A percentile compares a stretch with the other conserved stretches of the same genome.
Conservation (phyloP, 257 asterid species). For the Phtheirospermum japonicum region DNA sequence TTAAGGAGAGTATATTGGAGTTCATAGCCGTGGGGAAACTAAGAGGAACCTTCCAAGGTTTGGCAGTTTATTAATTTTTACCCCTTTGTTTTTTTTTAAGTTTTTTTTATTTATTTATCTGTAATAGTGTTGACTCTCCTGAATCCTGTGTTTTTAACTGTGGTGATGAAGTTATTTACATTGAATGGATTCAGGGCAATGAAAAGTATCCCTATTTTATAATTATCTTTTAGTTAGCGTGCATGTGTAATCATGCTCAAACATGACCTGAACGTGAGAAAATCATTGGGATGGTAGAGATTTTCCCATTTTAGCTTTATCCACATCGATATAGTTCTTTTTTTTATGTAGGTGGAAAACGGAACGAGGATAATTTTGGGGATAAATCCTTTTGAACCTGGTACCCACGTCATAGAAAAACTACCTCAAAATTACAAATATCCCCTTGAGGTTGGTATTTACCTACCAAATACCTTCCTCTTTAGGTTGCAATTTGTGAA, state of each 20-base stretch:
- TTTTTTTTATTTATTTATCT: background rate
- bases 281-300: background rate
- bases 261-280: background rate
- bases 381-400: too few species aligned
- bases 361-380: too few species aligned
- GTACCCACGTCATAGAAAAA: too few species aligned
- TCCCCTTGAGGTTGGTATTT: too few species aligned
- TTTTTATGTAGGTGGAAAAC: too few species aligned
- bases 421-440: too few species aligned
- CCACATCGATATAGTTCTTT: too few species aligned
- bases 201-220: conserved; percentile 1
- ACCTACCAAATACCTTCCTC: too few species aligned
- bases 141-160: conserved; percentile 11
- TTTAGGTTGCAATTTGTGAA: too few species aligned
- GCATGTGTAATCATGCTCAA: conserved; percentile 22
- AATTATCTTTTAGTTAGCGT: background rate
- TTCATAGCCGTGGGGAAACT: conserved; percentile 98
- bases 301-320: background rate
- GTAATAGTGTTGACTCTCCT: background rate
- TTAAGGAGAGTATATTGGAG: conserved; percentile 96
- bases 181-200: conserved; percentile 9
- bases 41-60: conserved; percentile 97
- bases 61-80: conserved; percentile 21
- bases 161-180: conserved; percentile 19
- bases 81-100: too few species aligned